phyloP scores from a whole-genome alignment of 106 monocot species.

The Dendrobium catenatum region DNA sequence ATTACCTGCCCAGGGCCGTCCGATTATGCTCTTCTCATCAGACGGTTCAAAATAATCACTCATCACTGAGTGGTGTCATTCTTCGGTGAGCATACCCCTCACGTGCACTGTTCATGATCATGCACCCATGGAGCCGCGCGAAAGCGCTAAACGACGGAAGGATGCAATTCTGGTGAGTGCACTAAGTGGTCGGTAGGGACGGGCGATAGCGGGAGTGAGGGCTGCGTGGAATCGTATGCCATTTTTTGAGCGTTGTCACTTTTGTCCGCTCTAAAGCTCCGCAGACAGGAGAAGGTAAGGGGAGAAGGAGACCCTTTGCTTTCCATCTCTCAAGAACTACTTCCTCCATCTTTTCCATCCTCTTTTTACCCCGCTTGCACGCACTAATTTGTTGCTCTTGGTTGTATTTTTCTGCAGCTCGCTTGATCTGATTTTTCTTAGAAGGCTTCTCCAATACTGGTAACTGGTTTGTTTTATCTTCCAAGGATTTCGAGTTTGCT shows the following conservation, averaged over 20 bases:
- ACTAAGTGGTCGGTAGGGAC: background rate
- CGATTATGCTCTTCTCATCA: background rate
- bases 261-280: background rate
- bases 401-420: background rate
- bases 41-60: background rate
- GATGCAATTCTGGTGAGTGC: background rate
- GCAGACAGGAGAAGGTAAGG: background rate
- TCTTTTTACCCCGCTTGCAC: background rate
- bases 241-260: background rate
- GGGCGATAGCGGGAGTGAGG: background rate
- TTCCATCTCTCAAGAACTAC: background rate
- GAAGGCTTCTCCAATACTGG: background rate
- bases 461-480: background rate
- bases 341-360: background rate
- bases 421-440: background rate
- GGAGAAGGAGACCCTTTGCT: background rate
- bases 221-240: background rate
- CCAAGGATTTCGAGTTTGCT: background rate
- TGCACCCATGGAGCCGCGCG: background rate
- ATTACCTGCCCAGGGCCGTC: background rate
- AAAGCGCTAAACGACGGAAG: background rate
- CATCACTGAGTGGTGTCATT: background rate
- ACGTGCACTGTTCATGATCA: background rate
- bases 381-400: background rate
- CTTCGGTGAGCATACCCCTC: background rate